Base-by-base conservation (phyloP, 352 stramenopile genomes). In the Phytophthora rubi region DNA sequence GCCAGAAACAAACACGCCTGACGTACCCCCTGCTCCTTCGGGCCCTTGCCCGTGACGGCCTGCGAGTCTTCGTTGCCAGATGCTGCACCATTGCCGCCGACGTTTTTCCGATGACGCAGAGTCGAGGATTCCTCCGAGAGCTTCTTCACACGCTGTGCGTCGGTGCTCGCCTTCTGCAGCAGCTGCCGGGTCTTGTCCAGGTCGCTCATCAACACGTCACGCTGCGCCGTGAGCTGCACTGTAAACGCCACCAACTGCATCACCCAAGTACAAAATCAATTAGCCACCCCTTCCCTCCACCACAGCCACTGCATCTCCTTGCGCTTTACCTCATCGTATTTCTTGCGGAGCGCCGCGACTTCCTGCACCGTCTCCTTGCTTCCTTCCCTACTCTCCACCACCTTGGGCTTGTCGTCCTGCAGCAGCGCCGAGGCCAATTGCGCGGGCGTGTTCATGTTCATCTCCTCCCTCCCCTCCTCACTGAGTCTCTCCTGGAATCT, bases 161-260 rank as follows among this genome's bases (percentile, higher is more conserved):
- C 86, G 3, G 76, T 79, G 47, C 63, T 90, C 9, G 79, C 73
- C 68, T 95, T 91, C 65, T 96, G 85, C 63, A 95, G 57, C 9
- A 91, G 72, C 62, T 92, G 79, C 16, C 87, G 85, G 47, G 86
- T 90, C 62, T 93, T 95, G 59, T 93, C 83, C 54, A 97, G 65
- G 55, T 97, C 89, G 55, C 73, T 90, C 73, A 97, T 92, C 62
- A 97, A 70, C 48, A 91, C 85, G 61, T 97, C 88, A 4, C 89
- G 88, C 68, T 95, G 86, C 4, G 88, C 89, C 5, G 89, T 97
- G 47, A 97, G 62, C 60, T 97, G 89, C 58, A 97, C 89, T 13
- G 89, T 97, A 69, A 95, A 97, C 54, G 86, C 81, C 65, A 97
- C 89, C 61, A 97, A 80, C 86, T 94, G 12, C 37, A n/a, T 7